These are phyloP conservation scores for Peronospora destructor DNA, from an alignment of 352 stramenopile genomes.

Conservation along the genomic window DNA sequence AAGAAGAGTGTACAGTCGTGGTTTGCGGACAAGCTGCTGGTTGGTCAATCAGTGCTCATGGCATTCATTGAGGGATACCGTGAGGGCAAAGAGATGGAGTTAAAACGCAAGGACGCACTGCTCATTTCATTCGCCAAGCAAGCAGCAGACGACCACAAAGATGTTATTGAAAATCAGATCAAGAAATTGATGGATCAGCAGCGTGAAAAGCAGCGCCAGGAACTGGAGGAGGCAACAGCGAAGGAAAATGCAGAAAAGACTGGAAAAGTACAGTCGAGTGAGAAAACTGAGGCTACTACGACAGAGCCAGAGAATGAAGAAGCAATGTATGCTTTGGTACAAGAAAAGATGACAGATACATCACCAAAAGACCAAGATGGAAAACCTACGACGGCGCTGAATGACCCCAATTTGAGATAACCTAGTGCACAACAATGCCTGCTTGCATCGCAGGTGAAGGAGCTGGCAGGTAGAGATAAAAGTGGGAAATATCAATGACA, in stretches of 20 bases:
- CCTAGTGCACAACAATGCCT: slow-evolving; percentile 2
- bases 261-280: slow-evolving; percentile 3
- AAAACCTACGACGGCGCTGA: slow-evolving; percentile 6
- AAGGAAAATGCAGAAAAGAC: slow-evolving; percentile 10
- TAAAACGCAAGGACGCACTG: slow-evolving; percentile 64
- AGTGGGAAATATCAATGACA: too few species aligned
- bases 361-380: slow-evolving; percentile 6
- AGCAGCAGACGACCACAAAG: slow-evolving; percentile 68
- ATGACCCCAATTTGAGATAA: slow-evolving; percentile 18
- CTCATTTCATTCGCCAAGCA: slow-evolving; percentile 72
- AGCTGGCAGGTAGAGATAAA: not conserved
- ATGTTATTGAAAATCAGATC: slow-evolving; percentile 58
- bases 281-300: not conserved
- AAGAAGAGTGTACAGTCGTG: slow-evolving; percentile 66
- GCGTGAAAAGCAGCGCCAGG: slow-evolving; percentile 46
- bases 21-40: slow-evolving; percentile 79
- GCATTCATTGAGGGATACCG: slow-evolving; percentile 81
- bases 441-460: not conserved
- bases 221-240: slow-evolving; percentile 14
- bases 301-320: slow-evolving; percentile 2
- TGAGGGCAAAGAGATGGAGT: slow-evolving; percentile 68
- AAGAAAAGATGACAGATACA: slow-evolving; percentile 1
- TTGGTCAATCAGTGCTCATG: slow-evolving; percentile 72
- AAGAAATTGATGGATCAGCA: slow-evolving; percentile 58
- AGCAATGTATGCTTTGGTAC: not conserved